Evolutionary conservation across 2,329 filamentous ascomycete genomes (phyloP), one percentile per base, ranked within the genome.

Genomic region (Trichoderma sp.): DNA sequence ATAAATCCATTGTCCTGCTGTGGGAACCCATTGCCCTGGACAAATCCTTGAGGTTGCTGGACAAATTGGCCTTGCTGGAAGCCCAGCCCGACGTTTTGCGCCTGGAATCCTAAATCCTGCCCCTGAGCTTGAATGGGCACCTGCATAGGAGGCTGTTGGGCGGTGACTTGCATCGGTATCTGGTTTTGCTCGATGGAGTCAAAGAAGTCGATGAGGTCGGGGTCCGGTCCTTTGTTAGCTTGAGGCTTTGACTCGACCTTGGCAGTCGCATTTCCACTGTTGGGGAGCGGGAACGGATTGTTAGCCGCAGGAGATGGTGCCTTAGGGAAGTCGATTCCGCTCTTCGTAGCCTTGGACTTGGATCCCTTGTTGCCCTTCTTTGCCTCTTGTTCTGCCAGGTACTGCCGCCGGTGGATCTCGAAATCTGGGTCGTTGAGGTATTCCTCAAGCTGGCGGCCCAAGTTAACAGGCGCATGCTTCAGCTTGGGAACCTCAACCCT

Each of bases 401-500:
- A 99, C 79, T 99, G 96, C 76, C 94, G 87, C 73, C 96, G 88
- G 76, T 98, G 96, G 70, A 95, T 88, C 76, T 99, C 96, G 77
- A 99, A 99, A 80, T 99, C 96, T 3, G 94, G 91, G 77, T 99
- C 96, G 74, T 95, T 91, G 59, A 99, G 85, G 79, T 99, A 98
- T 76, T 99, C 96, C 80, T 98, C 94, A 30, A 99, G 87, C 70
- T 97, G 94, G 30, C 91, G 91, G 17, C 93, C 93, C 67, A 99
- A 83, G 78, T 96, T 97, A 1, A 97, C 95, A 1, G 96, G 97
- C 6, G 96, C 96, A 80, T 99, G 96, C 84, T 98, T 98, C 75
- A 99, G 87, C 84, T 97, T 98, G 11, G 96, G 96, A 8, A 99
- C 97, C 78, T 98, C 94, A 50, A 99, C 88, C 73, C 95, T 88